Base-by-base conservation (phyloP, 495 filamentous ascomycete species). In the Lophiotrema nucula region DNA sequence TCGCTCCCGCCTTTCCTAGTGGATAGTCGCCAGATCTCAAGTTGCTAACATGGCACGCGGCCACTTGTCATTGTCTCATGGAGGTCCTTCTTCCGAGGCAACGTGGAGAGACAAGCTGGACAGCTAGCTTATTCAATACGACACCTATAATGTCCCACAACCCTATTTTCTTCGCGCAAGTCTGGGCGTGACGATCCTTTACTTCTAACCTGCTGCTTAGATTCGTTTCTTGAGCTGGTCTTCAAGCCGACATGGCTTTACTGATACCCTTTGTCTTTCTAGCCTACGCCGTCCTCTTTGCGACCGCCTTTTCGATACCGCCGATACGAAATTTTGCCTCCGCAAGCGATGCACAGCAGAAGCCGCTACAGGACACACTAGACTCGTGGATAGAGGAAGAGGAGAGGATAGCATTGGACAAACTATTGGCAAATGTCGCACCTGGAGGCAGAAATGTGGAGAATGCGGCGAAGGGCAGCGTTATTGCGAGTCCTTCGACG, bases 401-500 rank as follows among this genome's bases (percentile, higher is more conserved):
- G 41, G 53, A 69, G 47, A 28, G 54, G n/a, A 61, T 65, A 19
- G 70, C 68, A 18, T 18, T 69, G 18, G 51, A 67, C 22, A 63
- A 56, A 26, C 50, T 72, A 27, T 62, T 70, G 2, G 66, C 62
- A 15, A 72, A 72, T 49, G 37, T 70, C 3, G 60, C 60, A 13
- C 68, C 70, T 10, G 61, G 64, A 13, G 70, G 68, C 1, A n/a
- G 49, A 12, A 67, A 72, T 42, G 33, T 54, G 15, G 33, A 53
- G 26, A 61, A 56, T 35, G 66, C 55, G 12, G 64, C 50, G 4
- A 51, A 56, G 5, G 68, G 68, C 1, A 56, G 53, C 6, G 66
- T 70, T 15, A 62, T 70, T 27, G 66, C 68, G 21, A 70, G 70
- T 49, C 70, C 70, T 4, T 67, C 60, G 8, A 60, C 41, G 31